Conservation (phyloP, 2,329 filamentous ascomycete species). For the Tolypocladium inflatum region DNA sequence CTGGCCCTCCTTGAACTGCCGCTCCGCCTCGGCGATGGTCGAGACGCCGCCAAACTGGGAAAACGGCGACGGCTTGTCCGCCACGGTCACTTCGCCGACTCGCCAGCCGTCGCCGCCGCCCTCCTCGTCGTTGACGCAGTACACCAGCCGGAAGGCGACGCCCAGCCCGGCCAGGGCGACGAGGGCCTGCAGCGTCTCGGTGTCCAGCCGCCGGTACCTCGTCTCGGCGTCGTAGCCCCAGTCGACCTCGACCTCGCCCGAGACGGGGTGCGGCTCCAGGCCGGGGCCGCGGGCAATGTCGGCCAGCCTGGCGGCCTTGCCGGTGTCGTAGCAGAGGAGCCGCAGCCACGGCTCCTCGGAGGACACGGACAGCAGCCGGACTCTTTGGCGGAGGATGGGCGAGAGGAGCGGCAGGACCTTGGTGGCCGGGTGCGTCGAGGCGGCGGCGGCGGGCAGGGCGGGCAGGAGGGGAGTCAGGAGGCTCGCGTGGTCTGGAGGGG, state of each 20-base stretch:
- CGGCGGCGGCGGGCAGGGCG: conserved; percentile 48
- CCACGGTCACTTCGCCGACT: conserved; percentile 57
- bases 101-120: conserved; percentile 58
- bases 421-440: conserved; percentile 46
- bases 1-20: conserved; percentile 32
- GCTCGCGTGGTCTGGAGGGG: conserved; percentile 33
- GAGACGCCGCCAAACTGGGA: conserved; percentile 38
- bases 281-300: conserved; percentile 51
- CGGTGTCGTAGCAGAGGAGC: conserved; percentile 58
- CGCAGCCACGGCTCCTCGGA: conserved; percentile 62
- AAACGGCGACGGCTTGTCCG: conserved; percentile 49
- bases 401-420: conserved; percentile 51
- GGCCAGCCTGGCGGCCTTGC: conserved; percentile 47
- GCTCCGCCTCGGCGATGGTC: conserved; percentile 52
- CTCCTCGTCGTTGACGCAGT: conserved; percentile 56
- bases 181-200: conserved; percentile 64
- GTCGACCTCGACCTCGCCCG: conserved; percentile 69
- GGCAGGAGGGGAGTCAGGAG: conserved; percentile 49
- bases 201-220: conserved; percentile 59
- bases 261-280: conserved; percentile 72
- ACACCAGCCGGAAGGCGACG: conserved; percentile 57
- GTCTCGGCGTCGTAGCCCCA: conserved; percentile 54
- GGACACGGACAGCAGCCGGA: conserved; percentile 53
- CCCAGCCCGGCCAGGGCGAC: conserved; percentile 52
- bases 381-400: conserved; percentile 56